Conservation (phyloP, 1,284 basidiomycete species). For the Melampsora medusae region DNA sequence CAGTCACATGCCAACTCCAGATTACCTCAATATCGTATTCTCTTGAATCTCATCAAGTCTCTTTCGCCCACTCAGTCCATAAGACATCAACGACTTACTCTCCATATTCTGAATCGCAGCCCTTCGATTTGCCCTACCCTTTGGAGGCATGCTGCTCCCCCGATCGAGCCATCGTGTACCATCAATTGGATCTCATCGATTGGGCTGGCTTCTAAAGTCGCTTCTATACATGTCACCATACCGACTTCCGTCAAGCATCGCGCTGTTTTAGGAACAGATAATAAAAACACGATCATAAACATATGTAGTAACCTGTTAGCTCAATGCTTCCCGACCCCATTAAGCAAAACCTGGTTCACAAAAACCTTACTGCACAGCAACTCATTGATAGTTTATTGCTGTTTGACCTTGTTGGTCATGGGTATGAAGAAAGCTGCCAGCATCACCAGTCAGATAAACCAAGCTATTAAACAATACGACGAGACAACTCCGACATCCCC, state of each 20-base stretch:
- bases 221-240: constrained; percentile 13
- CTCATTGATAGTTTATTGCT: constrained; percentile 28
- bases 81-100: constrained; percentile 29
- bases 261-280: background rate
- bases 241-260: background rate
- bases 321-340: constrained; percentile 44
- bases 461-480: background rate
- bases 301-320: constrained; percentile 33
- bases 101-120: constrained; percentile 21
- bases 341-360: constrained; percentile 38
- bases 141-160: constrained; percentile 36
- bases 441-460: constrained; percentile 14
- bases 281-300: constrained; percentile 14
- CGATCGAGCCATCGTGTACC: constrained; percentile 26
- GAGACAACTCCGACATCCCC: background rate
- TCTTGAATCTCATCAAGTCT: constrained; percentile 25
- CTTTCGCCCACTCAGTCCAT: constrained; percentile 34
- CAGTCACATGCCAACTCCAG: constrained; percentile 29
- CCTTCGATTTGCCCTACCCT: constrained; percentile 31
- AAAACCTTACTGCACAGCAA: constrained; percentile 31
- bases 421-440: constrained; percentile 39
- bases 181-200: constrained; percentile 42
- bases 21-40: constrained; percentile 30
- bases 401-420: constrained; percentile 22
- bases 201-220: constrained; percentile 42